Base-by-base conservation (phyloP, 306 rosid species). In the Prunus campanulata region DNA sequence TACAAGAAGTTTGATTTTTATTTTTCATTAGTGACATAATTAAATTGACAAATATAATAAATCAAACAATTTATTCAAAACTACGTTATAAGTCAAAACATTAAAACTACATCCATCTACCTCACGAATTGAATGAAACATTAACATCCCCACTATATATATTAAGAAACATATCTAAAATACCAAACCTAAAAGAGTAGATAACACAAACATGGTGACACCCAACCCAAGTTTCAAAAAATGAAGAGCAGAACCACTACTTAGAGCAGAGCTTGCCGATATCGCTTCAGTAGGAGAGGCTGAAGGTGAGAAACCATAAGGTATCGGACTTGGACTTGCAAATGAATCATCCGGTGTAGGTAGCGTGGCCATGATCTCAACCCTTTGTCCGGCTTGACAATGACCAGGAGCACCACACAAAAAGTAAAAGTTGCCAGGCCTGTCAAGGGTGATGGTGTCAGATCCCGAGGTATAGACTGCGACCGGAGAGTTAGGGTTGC, bases 391-490 rank as follows among this genome's bases (percentile, higher is more conserved):
- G 15, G 48, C 32, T 55, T 4, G 29, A 12, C 78, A 83, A 46
- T 78, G 86, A 9, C 75, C 78, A 0, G 12, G 61, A 18, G 47
- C 54, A 51, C 80, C 80, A 35, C 86, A 78, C 5, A 82, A 47
- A 74, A 74, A 82, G 77, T 74, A 82, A 48, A 52, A 54, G 39
- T 75, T 35, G 19, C 86, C 86, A 27, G 66, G 39, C 2, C 20
- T 61, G 14, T 81, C 61, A 2, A 82, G 59, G 15, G 15, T 6
- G 72, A 77, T 60, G 20, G 71, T 46, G 29, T 82, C 82, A 0
- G 79, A n/a, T 19, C 79, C 79, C 9, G 79, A 50, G 29, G 10
- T 66, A 30, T 55, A 82, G 39, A 72, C 35, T 18, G 78, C 67
- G 48, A 14, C 46, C 35, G 85, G 81, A 59, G 67, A 56, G 22